Base-by-base conservation (phyloP, 139 green algal species). In the Eudorina sp. region DNA sequence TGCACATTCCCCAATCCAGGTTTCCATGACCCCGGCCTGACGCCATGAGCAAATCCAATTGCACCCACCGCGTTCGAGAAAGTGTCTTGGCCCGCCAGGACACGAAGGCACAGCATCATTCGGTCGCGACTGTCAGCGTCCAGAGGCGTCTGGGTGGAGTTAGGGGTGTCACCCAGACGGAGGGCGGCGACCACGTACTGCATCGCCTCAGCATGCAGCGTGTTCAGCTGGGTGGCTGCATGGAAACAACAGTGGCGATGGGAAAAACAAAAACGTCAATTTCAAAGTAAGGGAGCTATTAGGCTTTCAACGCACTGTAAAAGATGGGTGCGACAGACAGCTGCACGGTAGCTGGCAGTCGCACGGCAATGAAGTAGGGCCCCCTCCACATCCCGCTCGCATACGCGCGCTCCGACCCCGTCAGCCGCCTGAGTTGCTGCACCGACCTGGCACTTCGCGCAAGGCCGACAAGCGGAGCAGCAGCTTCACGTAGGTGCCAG, bases 401-500 rank as follows among this genome's bases (percentile, higher is more conserved):
- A n/a, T n/a, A n/a, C n/a, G n/a, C n/a, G n/a, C n/a, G n/a, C n/a
- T n/a, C 60, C 19, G 25, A 27, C 60, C 25, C 4, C 55, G 18
- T 38, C 60, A 34, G 25, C 60, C 27, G 25, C 31, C 13, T 14
- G 46, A 48, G 13, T 11, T 45, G 4, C 66, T 4, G 18, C 8
- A 18, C 85, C 53, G 34, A 55, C 89, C 75, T 0, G 90, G 46
- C 55, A 90, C 48, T 1, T 74, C 91, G 11, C 73, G 66, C 69
- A 97, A 81, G 4, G 91, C 58, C 18, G 91, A 90, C 80, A 99
- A 88, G 27, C 96, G 91, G 87, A 99, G 93, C 87, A 97, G 88
- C 88, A 99, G 95, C 95, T 99, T 99, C 64, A 97, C 97, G 11
- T 97, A 89, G 0, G 93, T 92, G 34, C 92, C 95, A 4, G 95